These are phyloP conservation scores for Aspergillus novoparasiticus DNA, from an alignment of 2,329 filamentous ascomycete species.

Conservation along the genomic window DNA sequence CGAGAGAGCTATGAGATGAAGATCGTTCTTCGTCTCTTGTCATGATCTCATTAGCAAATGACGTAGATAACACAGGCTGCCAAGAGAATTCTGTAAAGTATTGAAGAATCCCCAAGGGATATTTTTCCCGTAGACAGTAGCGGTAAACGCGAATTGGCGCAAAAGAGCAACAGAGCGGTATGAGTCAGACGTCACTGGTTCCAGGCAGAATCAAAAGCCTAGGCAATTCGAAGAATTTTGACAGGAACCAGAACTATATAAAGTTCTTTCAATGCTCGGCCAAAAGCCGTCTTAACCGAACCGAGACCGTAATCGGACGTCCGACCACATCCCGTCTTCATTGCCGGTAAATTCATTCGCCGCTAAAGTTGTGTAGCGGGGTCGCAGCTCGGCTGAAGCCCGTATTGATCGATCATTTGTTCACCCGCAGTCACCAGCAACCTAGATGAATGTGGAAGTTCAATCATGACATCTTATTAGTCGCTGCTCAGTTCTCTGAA, in stretches of 20 bases:
- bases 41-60: slow-evolving; percentile 13
- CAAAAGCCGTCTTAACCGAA: slow-evolving; percentile 33
- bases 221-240: slow-evolving; percentile 5
- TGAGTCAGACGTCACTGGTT: not conserved
- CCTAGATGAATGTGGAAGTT: not conserved
- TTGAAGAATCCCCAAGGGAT: not conserved
- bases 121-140: not conserved
- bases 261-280: not conserved
- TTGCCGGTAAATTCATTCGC: not conserved
- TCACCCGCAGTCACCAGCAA: not conserved
- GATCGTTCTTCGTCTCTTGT: slow-evolving; percentile 12
- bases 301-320: slow-evolving; percentile 16
- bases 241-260: slow-evolving; percentile 9
- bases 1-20: slow-evolving; percentile 15
- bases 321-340: not conserved
- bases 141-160: not conserved
- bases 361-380: not conserved
- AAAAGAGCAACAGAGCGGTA: not conserved
- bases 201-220: not conserved
- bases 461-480: not conserved
- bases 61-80: not conserved
- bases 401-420: not conserved
- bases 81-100: not conserved
- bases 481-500: not conserved
- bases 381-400: not conserved